Conservation (phyloP, 352 stramenopile genomes). For the Globisporangium nodosum region DNA sequence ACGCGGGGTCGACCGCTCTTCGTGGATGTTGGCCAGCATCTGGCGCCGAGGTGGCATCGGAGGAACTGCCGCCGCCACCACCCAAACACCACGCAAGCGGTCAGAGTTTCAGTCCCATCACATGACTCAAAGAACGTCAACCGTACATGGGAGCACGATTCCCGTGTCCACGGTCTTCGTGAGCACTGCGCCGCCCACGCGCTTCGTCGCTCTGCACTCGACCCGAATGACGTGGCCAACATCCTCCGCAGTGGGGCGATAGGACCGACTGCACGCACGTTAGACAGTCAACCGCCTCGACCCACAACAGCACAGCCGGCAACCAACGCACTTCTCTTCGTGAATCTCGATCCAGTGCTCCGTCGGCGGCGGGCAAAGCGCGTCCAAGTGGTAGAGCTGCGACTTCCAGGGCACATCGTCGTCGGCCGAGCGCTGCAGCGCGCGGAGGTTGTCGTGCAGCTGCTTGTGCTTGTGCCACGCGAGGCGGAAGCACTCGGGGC, state of each 20-base stretch:
- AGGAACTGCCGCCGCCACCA: constrained; percentile 35
- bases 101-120: too few relatives aligned
- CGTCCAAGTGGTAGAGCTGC: constrained; percentile 52
- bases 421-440: constrained; percentile 15
- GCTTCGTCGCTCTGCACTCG: constrained; percentile 64
- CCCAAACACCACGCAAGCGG: background rate
- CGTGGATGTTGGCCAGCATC: constrained; percentile 81
- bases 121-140: background rate
- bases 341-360: constrained; percentile 64
- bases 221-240: constrained; percentile 79
- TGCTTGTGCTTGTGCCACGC: constrained; percentile 66
- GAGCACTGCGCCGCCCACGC: constrained; percentile 38
- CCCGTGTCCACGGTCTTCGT: constrained; percentile 80
- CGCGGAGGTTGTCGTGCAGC: constrained; percentile 34
- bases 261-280: constrained; percentile 45
- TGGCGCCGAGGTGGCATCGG: constrained; percentile 66
- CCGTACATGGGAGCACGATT: constrained; percentile 83
- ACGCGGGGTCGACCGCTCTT: constrained; percentile 64
- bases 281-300: too few relatives aligned
- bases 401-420: constrained; percentile 44
- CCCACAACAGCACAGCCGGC: too few relatives aligned
- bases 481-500: constrained; percentile 54
- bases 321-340: constrained; percentile 44
- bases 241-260: constrained; percentile 56
- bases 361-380: constrained; percentile 41